Evolutionary conservation across 345 rosid genomes (phyloP).

Genomic region (Cardiospermum halicacabum): DNA sequence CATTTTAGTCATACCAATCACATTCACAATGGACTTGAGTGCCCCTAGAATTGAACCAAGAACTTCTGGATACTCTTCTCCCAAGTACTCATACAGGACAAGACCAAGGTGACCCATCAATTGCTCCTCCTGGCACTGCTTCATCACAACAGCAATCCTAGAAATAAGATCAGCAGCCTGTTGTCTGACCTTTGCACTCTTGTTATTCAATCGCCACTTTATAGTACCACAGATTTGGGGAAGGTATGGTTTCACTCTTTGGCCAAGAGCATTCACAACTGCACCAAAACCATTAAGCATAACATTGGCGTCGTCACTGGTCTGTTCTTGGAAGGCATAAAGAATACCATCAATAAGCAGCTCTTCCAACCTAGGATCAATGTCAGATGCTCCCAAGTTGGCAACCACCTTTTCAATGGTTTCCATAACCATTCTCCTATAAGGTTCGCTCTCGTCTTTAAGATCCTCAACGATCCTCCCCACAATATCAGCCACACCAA

Average conservation of each 20-base stretch:
- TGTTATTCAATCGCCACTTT: slow-evolving; percentile 99
- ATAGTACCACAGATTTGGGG: slow-evolving; percentile 99
- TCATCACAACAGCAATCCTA: slow-evolving; percentile 96
- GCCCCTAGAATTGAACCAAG: slow-evolving; percentile 98
- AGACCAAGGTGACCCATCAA: slow-evolving; percentile 99
- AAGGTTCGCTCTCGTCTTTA: slow-evolving; percentile 94
- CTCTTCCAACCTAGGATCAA: slow-evolving; percentile 91
- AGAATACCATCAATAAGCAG: slow-evolving; percentile 96
- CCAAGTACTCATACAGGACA: slow-evolving; percentile 91
- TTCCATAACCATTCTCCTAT: slow-evolving; percentile 98
- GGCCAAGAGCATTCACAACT: slow-evolving; percentile 94
- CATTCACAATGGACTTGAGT: slow-evolving; percentile 95
- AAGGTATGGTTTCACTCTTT: slow-evolving; percentile 95
- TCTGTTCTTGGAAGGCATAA: slow-evolving; percentile 98
- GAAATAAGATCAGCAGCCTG: slow-evolving; percentile 99
- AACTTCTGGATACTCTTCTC: slow-evolving; percentile 99
- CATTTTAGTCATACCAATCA: slow-evolving; percentile 99
- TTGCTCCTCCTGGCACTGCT: slow-evolving; percentile 97
- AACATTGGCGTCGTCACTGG: slow-evolving; percentile 94
- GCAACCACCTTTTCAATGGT: slow-evolving; percentile 96
- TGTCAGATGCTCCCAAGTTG: slow-evolving; percentile 93
- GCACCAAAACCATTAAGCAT: slow-evolving; percentile 99
- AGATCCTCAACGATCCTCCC: slow-evolving; percentile 90
- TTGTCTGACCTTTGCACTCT: slow-evolving; percentile 98
- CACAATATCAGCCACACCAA: slow-evolving; percentile 94